Base-by-base conservation (phyloP, 169 alveolate genomes). In the Perkinsus marinus region DNA sequence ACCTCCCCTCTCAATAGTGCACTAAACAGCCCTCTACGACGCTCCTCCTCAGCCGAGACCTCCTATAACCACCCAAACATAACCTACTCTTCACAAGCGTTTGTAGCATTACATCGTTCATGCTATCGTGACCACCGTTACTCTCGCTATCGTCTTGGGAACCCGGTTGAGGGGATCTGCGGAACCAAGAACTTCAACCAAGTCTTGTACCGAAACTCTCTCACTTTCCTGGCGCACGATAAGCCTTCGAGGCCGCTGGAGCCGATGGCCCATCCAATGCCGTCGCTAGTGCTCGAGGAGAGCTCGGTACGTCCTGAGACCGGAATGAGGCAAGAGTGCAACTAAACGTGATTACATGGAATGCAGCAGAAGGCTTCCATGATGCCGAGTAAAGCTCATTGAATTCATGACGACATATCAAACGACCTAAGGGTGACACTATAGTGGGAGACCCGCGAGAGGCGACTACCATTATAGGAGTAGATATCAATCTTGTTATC, bases 401-500 rank as follows among this genome's bases (percentile, higher is more conserved):
- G 22, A 57, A 57, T 30, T 57, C 79, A 16, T 57, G 79, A 30
- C 79, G 19, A 95, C 96, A 41, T 69, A 91, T 89, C 93, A 94
- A 39, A 95, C 94, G 93, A 92, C 97, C 43, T 94, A 95, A 92
- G 92, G 95, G 30, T 94, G 91, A 41, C 90, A 69, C 92, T 41
- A 96, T 94, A 39, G 94, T 92, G n/a, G n/a, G n/a, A n/a, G n/a
- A n/a, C n/a, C n/a, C n/a, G n/a, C n/a, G n/a, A n/a, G n/a, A n/a
- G n/a, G n/a, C n/a, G n/a, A n/a, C n/a, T 94, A 30, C 98, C 97
- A 89, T 95, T 91, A 91, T 95, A 95, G 3, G 93, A 93, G 89
- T 93, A 96, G 0, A 96, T 90, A 92, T 96, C 96, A 69, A 96
- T 92, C 89, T 96, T 96, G 93, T 97, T 96, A 90, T 97, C 98